Base-by-base conservation (phyloP, 176 grass and related monocot species). In the Phoenix dactylifera region DNA sequence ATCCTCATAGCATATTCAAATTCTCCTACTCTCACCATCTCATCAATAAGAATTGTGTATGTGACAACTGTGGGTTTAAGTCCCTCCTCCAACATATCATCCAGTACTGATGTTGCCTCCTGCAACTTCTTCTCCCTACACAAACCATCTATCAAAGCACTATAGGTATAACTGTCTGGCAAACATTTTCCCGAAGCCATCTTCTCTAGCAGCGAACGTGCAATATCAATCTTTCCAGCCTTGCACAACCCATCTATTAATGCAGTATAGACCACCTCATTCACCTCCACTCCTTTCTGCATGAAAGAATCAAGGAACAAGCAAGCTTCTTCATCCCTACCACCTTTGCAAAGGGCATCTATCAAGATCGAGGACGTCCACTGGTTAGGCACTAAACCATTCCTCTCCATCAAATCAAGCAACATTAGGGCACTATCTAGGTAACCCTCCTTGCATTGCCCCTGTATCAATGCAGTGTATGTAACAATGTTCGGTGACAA, bases 351-450 rank as follows among this genome's bases (percentile, higher is more conserved):
- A 30, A 95, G 65, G 70, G 81, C 75, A 80, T 85, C 66, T 64
- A 85, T 77, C 76, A 95, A 78, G 30, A 95, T 74, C 1, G 81
- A 85, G 75, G 71, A 95, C 18, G 89, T 95, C 89, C 85, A 95
- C 35, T 95, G 81, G 44, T 82, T 95, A 35, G 89, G 89, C 22
- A 77, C 53, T 54, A 89, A 7, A 53, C 75, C 75, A 55, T 52
- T 51, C 26, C 74, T 35, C 35, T 95, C 79, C 89, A 95, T 89
- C 16, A 65, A 80, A 62, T 85, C 29, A 50, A 95, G 71, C 15
- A 89, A 73, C 69, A 76, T 66, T 68, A 95, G 89, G 68, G 75
- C 89, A 26, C 49, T 83, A 67, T 72, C 62, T 51, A 85, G 61
- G 26, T 88, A 64, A 18, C 89, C 85, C 26, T 75, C 50, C 24